Conservation (phyloP, 2,329 filamentous ascomycete genomes). For the Aschersonia sp. region DNA sequence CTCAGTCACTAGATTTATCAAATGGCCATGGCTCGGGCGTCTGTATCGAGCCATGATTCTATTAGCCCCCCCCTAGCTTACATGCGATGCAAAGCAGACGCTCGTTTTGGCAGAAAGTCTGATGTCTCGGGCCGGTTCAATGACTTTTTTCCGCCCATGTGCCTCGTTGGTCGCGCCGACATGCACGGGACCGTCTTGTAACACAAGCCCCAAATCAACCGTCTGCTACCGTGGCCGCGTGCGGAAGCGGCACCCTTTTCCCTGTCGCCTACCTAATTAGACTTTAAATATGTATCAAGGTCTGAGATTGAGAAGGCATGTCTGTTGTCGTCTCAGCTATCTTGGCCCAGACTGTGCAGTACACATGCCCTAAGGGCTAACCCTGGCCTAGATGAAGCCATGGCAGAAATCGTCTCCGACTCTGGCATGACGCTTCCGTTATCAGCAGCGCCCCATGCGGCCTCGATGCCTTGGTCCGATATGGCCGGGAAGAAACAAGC, state of each 20-base stretch:
- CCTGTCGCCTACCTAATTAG: too few species aligned
- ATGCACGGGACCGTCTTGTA: not conserved
- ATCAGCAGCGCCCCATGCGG: not conserved
- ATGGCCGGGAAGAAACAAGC: not conserved
- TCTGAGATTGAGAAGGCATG: too few species aligned
- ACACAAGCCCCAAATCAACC: not conserved
- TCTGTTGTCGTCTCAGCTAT: not conserved
- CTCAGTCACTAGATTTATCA: not conserved
- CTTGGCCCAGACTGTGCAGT: not conserved
- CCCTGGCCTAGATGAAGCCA: not conserved
- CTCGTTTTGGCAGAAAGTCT: not conserved
- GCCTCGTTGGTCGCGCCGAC: not conserved
- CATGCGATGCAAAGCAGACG: not conserved
- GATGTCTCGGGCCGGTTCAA: not conserved
- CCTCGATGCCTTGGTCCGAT: not conserved
- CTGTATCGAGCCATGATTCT: not conserved
- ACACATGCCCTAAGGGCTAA: not conserved
- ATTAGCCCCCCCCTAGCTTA: not conserved
- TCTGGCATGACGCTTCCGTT: not conserved
- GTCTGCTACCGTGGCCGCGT: not conserved
- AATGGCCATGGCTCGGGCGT: not conserved
- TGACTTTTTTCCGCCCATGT: not conserved
- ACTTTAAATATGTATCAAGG: too few species aligned
- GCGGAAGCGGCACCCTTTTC: not conserved
- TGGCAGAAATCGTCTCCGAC: not conserved